Conservation (phyloP, 768 basidiomycete species). For the Calocybe indica region DNA sequence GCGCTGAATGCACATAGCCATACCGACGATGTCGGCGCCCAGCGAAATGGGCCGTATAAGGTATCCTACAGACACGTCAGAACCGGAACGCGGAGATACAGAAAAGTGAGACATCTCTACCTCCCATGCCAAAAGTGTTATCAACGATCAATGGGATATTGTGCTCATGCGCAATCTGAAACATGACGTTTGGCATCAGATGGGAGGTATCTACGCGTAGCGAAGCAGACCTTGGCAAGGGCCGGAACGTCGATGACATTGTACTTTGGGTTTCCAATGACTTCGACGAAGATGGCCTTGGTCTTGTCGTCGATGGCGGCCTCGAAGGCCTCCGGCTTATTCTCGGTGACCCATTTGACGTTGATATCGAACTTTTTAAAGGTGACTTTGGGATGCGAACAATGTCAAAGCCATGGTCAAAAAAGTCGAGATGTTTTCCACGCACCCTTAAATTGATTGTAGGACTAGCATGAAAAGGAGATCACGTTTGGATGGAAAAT, state of each 20-base stretch:
- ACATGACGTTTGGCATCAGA: background rate
- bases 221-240: constrained; percentile 51
- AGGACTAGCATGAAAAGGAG: constrained; percentile 36
- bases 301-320: constrained; percentile 74
- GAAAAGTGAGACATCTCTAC: constrained; percentile 16
- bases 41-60: constrained; percentile 63
- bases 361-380: constrained; percentile 65
- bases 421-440: background rate
- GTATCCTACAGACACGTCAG: constrained; percentile 35
- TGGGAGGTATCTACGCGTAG: background rate
- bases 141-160: constrained; percentile 77
- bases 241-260: constrained; percentile 60
- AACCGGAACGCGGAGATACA: background rate
- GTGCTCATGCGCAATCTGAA: constrained; percentile 62
- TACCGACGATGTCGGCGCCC: constrained; percentile 73
- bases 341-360: constrained; percentile 55
- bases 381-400: constrained; percentile 36
- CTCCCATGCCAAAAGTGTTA: constrained; percentile 75
- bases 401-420: constrained; percentile 4
- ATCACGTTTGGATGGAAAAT: background rate
- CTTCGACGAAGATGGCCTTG: constrained; percentile 71
- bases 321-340: constrained; percentile 50
- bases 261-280: constrained; percentile 77
- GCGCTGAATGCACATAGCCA: background rate
- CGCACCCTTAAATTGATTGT: constrained; percentile 64